phyloP scores from a whole-genome alignment of 2,329 filamentous ascomycete species.

The Trichophyton rubrum region DNA sequence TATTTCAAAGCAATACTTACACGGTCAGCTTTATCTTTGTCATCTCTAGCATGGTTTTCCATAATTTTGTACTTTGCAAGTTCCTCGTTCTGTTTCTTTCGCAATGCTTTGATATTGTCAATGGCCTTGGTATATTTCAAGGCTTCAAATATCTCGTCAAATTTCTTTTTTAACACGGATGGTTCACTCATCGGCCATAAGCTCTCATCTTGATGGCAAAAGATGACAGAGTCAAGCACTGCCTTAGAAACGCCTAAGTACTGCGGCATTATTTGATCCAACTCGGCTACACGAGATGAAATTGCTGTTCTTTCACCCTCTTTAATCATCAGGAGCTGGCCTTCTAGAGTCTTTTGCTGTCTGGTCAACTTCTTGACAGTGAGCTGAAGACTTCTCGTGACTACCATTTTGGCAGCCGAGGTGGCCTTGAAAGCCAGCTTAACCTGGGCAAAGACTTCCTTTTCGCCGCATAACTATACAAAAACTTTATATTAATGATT shows the following conservation, averaged over 20 bases:
- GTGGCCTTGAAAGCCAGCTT: constrained; percentile 77
- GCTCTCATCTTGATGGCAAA: constrained; percentile 97
- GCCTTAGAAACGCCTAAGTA: constrained; percentile 82
- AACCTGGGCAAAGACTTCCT: constrained; percentile 81
- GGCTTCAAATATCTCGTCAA: constrained; percentile 96
- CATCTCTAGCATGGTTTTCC: constrained; percentile 63
- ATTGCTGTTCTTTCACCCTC: constrained; percentile 68
- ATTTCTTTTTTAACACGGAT: constrained; percentile 72
- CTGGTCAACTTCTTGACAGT: constrained; percentile 70
- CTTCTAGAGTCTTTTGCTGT: constrained; percentile 73
- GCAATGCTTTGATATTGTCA: constrained; percentile 77
- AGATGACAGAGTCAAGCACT: constrained; percentile 88
- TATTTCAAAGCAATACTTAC: constrained; percentile 23
- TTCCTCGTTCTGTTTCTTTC: constrained; percentile 70
- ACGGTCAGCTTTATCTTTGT: constrained; percentile 73
- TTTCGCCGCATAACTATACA: constrained; percentile 59
- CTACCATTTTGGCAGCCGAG: constrained; percentile 65
- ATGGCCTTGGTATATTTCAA: constrained; percentile 95
- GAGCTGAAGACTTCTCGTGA: constrained; percentile 71
- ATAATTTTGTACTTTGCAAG: constrained; percentile 60
- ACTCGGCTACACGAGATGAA: constrained; percentile 67
- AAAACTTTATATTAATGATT: constrained; percentile 2
- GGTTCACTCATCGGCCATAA: constrained; percentile 94
- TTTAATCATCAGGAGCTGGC: constrained; percentile 59
- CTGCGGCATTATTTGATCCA: constrained; percentile 72